Percentiles rank a stretch among this genome's conserved stretches.
These are phyloP conservation scores for Beauveria varroae DNA, from an alignment of 2,329 filamentous ascomycete species.

Conservation along the genomic window DNA sequence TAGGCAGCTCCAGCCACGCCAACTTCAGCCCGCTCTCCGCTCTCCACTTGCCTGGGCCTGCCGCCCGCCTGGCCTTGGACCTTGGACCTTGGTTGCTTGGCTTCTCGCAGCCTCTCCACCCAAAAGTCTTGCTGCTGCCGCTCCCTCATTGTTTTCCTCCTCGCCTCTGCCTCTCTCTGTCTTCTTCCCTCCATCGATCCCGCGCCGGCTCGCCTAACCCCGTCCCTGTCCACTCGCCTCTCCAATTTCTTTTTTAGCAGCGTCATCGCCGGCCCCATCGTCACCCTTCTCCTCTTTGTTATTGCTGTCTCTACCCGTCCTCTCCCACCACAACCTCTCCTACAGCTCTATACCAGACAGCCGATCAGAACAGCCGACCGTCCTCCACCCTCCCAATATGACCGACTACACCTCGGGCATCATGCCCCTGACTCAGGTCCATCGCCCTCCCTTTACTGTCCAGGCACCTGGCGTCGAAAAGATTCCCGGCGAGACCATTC, in stretches of 20 bases:
- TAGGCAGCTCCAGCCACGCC: conserved; percentile 1
- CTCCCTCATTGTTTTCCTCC: neutral
- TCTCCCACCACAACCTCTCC: neutral
- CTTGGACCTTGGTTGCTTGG: neutral
- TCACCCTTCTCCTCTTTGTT: neutral
- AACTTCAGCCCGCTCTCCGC: neutral
- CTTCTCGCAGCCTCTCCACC: neutral
- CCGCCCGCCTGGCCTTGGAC: neutral
- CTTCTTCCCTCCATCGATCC: neutral
- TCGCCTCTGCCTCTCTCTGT: neutral
- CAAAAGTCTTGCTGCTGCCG: neutral
- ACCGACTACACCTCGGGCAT: conserved; percentile 35
- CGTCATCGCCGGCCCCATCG: conserved; percentile 11
- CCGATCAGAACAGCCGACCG: neutral
- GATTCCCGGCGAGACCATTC: conserved; percentile 74
- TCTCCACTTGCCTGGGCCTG: neutral
- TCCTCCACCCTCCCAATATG: conserved; percentile 18
- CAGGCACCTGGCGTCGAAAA: conserved; percentile 62
- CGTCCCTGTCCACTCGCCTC: conserved; percentile 3
- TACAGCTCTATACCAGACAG: neutral
- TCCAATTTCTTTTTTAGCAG: conserved; percentile 10
- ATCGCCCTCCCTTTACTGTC: conserved; percentile 67
- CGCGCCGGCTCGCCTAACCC: conserved; percentile 6
- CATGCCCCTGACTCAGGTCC: conserved; percentile 49
- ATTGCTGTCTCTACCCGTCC: neutral